Percentiles rank a stretch among this genome's conserved stretches.
Evolutionary conservation across 31 red algal species (phyloP).

Genomic region (Odonthalia washingtoniensis): DNA sequence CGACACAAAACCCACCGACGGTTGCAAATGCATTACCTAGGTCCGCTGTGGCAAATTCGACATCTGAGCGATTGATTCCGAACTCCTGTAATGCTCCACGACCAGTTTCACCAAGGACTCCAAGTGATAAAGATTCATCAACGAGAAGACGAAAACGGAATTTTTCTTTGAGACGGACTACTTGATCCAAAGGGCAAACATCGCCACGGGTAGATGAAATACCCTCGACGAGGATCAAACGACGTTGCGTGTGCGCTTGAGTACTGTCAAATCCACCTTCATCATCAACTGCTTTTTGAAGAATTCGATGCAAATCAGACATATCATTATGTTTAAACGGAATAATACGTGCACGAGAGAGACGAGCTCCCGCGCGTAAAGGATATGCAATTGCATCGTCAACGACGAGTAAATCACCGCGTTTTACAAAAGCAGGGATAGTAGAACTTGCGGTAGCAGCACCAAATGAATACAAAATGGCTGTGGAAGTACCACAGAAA

Average conservation of each 20-base stretch:
- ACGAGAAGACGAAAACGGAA: conserved; percentile 19
- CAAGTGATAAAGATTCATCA: conserved; percentile 24
- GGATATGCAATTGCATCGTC: conserved; percentile 73
- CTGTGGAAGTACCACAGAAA: conserved; percentile 60
- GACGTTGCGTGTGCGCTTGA: conserved; percentile 48
- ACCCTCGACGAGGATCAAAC: conserved; percentile 23
- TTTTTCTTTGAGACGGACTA: conserved; percentile 22
- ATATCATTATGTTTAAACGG: conserved; percentile 88
- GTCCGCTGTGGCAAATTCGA: conserved; percentile 88
- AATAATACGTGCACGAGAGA: conserved; percentile 70
- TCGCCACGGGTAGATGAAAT: not conserved
- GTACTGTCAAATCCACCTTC: not conserved
- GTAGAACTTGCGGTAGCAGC: conserved; percentile 78
- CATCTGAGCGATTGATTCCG: conserved; percentile 36
- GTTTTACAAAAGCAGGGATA: conserved; percentile 94
- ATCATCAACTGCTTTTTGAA: conserved; percentile 50
- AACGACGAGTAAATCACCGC: conserved; percentile 86
- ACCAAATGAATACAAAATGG: conserved; percentile 96
- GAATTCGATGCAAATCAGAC: conserved; percentile 56
- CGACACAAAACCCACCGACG: conserved; percentile 91
- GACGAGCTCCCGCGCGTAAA: conserved; percentile 69
- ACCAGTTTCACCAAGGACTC: conserved; percentile 31
- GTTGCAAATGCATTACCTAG: conserved; percentile 85
- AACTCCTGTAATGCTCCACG: conserved; percentile 8
- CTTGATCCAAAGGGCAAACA: not conserved